Conservation (phyloP, 345 rosid species). For the Eucalyptus leucophloia region DNA sequence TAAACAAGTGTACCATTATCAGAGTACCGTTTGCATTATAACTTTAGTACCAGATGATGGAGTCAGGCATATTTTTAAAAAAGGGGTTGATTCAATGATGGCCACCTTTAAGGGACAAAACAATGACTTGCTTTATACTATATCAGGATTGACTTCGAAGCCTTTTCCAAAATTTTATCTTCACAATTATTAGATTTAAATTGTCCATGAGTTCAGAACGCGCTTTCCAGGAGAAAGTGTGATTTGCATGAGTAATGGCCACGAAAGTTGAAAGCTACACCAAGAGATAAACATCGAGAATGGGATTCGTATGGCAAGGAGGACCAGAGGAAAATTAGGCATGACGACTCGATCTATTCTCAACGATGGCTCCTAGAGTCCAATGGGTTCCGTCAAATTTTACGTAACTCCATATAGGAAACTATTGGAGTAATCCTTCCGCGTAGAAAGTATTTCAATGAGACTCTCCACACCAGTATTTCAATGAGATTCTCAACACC, state of each 20-base stretch:
- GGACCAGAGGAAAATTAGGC: neutral
- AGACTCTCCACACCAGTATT: neutral
- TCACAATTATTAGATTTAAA: neutral
- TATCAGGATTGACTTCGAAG: neutral
- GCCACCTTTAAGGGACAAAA: neutral
- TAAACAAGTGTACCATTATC: neutral
- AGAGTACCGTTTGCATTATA: neutral
- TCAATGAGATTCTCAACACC: neutral
- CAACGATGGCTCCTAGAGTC: neutral
- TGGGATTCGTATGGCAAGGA: neutral
- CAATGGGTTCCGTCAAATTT: neutral
- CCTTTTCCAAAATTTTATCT: neutral
- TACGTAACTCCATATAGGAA: neutral
- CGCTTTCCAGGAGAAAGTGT: neutral
- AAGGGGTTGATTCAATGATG: neutral
- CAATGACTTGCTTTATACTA: neutral
- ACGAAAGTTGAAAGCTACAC: neutral
- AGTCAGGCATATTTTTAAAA: neutral
- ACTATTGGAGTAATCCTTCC: neutral
- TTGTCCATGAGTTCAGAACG: neutral
- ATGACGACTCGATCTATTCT: neutral
- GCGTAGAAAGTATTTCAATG: neutral
- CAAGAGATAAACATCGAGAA: neutral
- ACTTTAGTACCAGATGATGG: neutral
- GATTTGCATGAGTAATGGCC: neutral